Evolutionary conservation across 768 basidiomycete species (phyloP), one percentile per base, ranked within the genome.

Genomic region (Asterophora lycoperdoides): DNA sequence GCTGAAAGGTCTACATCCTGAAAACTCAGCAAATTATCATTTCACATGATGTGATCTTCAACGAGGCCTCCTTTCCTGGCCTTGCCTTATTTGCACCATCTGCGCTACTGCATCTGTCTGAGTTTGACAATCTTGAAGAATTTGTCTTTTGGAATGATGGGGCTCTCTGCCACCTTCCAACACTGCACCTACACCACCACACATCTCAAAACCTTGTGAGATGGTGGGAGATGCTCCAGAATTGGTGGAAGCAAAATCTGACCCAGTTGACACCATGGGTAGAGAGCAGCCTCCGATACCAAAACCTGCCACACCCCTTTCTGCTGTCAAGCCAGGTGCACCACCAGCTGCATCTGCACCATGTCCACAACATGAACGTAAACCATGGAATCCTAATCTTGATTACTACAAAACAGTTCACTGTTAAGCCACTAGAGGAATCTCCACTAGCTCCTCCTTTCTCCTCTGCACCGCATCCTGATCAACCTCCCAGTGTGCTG

Each of bases 1-100:
- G 41, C 8, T 49, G 48, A 41, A 42, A 42, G 13, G 40, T 49
- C 4, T 49, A 49, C 15, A 41, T 49, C 5, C 48, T 41, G 3
- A 42, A 33, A 33, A 49, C 33, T 2, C 23, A 42, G 41, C 41
- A 42, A 15, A 26, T 49, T 32, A 20, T 49, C 19, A 28, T 49
- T 18, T 49, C 32, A 2, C 41, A 20, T 4, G 48, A 44, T 44
- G 43, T 44, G 7, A 44, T 44, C 32, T 44, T 44, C 15, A 32
- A 44, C 15, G 43, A 44, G 42, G 35, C 48, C 3, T 8, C 5
- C 23, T 49, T 49, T 18, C 48, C 41, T 29, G 23, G 34, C 17
- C 48, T 49, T 14, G 35, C 41, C 41, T n/a, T n/a, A n/a, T 41
- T 28, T 20, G 28, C 14, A 10, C 41, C 26, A 28, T n/a, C 41